These are phyloP conservation scores for Candida succiphila DNA, from an alignment of 805 yeast genomes.

Conservation along the genomic window DNA sequence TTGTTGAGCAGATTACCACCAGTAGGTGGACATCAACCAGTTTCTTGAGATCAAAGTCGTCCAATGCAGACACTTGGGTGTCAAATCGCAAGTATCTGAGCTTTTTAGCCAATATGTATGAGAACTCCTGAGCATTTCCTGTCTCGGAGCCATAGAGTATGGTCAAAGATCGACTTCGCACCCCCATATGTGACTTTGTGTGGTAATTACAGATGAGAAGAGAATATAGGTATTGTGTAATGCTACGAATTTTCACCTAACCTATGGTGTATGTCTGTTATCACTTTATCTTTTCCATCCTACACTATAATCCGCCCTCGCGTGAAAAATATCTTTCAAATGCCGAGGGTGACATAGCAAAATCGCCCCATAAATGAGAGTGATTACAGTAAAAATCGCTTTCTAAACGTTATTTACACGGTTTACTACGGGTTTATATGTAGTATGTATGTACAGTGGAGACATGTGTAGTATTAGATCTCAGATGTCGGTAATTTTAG, in stretches of 20 bases:
- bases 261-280: too few species aligned
- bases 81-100: slow-evolving; percentile 44
- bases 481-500: slow-evolving; percentile 4
- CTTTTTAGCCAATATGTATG: slow-evolving; percentile 47
- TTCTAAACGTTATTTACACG: too few species aligned
- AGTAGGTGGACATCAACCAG: slow-evolving; percentile 38
- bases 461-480: not conserved
- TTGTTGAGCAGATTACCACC: slow-evolving; percentile 70
- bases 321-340: too few species aligned
- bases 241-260: too few species aligned
- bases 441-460: not conserved
- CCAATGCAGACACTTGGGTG: slow-evolving; percentile 42
- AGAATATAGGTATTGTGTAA: not conserved
- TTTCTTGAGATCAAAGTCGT: slow-evolving; percentile 47
- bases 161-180: slow-evolving; percentile 24
- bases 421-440: too few species aligned
- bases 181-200: too few species aligned
- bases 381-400: too few species aligned
- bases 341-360: too few species aligned
- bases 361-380: too few species aligned
- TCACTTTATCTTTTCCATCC: too few species aligned
- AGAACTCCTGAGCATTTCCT: slow-evolving; percentile 84
- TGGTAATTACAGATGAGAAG: too few species aligned
- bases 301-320: too few species aligned
- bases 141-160: slow-evolving; percentile 88